Conservation (phyloP, 495 filamentous ascomycete species). For the Aspergillus taichungensis region DNA sequence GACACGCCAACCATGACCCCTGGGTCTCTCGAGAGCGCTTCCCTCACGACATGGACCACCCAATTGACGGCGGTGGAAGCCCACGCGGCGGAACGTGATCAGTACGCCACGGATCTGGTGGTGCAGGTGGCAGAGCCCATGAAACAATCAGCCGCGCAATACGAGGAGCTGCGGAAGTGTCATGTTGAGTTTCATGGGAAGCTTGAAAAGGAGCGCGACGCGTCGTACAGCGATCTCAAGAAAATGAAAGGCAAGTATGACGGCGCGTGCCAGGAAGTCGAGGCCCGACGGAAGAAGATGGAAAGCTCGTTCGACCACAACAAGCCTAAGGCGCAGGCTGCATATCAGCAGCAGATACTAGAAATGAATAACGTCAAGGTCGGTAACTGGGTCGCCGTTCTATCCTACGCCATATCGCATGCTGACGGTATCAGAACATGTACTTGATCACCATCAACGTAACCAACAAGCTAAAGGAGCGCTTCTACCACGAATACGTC, state of each 20-base stretch:
- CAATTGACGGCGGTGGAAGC: constrained; percentile 83
- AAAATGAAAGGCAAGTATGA: constrained; percentile 94
- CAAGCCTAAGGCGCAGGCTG: constrained; percentile 74
- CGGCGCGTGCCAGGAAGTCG: constrained; percentile 84
- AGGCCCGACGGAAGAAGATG: constrained; percentile 87
- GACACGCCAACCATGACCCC: constrained; percentile 90
- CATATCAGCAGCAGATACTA: constrained; percentile 78
- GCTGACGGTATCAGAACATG: constrained; percentile 55
- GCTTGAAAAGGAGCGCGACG: constrained; percentile 80
- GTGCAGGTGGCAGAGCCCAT: constrained; percentile 76
- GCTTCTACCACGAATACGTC: constrained; percentile 93
- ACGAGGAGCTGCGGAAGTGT: constrained; percentile 88
- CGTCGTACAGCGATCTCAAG: constrained; percentile 72
- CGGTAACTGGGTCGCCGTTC: constrained; percentile 6
- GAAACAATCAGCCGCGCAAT: constrained; percentile 58
- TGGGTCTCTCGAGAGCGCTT: constrained; percentile 90
- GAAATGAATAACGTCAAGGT: constrained; percentile 96
- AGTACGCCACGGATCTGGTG: constrained; percentile 66
- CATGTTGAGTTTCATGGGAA: constrained; percentile 83
- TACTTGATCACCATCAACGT: constrained; percentile 93
- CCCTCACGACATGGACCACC: constrained; percentile 91
- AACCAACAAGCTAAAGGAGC: constrained; percentile 92
- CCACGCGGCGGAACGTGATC: constrained; percentile 83
- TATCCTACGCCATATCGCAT: neutral
- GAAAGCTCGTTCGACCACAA: constrained; percentile 80